Base-by-base conservation (phyloP, 495 filamentous ascomycete species). In the Penicillium arizonense region DNA sequence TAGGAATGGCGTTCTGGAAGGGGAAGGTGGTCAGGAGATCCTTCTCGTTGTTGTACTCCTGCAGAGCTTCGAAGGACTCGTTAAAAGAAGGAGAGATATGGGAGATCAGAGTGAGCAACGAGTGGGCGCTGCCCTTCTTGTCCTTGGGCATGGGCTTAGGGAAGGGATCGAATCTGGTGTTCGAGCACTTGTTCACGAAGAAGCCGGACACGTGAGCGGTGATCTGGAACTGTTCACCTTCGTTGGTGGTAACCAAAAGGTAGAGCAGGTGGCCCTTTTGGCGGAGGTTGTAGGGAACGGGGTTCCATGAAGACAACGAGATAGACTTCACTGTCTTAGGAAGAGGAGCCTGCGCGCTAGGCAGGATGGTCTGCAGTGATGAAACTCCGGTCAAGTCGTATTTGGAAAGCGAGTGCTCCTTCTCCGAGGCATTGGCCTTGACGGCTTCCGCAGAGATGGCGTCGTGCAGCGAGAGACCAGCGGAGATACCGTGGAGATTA, bases 251-350 rank as follows among this genome's bases (percentile, higher is more conserved):
- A 30, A 95, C 76, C 50, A 88, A 81, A 16, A 99, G 78, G 72
- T 99, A 99, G 35, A 99, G 81, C 26, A 99, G 76, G 67, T 99
- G 95, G 34, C 95, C 95, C 64, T 87, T 89, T 60, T 96, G 89
- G 43, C 93, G 83, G 33, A 96, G 83, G 59, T 91, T 82, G 62
- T 94, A 90, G 20, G 95, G 95, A 10, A 91, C 90, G 33, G 95
- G 95, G 75, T 97, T 97, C 95, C 95, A 99, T 10, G 90, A 77
- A 13, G 95, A 97, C 14, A 97, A 74, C 35, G 87, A 83, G 52
- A 99, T 85, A 20, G 86, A 79, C 75, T 96, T 97, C 58, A 97
- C 77, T 2, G 91, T 94, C 75, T 91, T 96, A 7, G 91, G 91
- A 4, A 86, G 75, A 9, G 85, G 73, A 11, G 83, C 78, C 54